A percentile compares a stretch with the other conserved stretches of the same genome.
Evolutionary conservation across 1,284 basidiomycete species (phyloP).

Genomic region (Mycena citricolor): DNA sequence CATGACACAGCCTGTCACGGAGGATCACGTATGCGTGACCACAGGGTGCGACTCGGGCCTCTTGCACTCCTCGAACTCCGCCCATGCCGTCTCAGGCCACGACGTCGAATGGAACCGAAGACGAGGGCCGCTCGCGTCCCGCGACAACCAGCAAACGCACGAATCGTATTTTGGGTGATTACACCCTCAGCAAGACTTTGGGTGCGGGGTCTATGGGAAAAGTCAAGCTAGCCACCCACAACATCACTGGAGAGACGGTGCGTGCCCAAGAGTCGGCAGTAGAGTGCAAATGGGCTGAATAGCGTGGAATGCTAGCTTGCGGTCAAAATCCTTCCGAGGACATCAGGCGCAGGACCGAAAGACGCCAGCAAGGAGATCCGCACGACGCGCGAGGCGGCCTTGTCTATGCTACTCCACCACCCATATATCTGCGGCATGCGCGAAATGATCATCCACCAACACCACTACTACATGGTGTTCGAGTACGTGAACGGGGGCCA

Average conservation of each 20-base stretch:
- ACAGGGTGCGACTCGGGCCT: too few relatives aligned
- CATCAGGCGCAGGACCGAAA: slow-evolving; percentile 64
- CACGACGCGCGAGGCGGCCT: slow-evolving; percentile 92
- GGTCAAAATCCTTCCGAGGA: slow-evolving; percentile 95
- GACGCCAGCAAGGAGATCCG: slow-evolving; percentile 96
- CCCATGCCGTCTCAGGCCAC: too few relatives aligned
- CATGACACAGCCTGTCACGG: too few relatives aligned
- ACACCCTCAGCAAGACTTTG: slow-evolving; percentile 94
- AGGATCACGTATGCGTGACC: too few relatives aligned
- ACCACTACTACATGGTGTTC: slow-evolving; percentile 99
- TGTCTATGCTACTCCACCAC: slow-evolving; percentile 93
- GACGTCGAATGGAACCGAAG: too few relatives aligned
- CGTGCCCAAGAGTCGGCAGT: slow-evolving; percentile 32
- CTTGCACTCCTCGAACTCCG: too few relatives aligned
- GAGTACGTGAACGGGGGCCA: slow-evolving; percentile 99
- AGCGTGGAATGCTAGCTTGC: slow-evolving; percentile 64
- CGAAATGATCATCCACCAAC: slow-evolving; percentile 93
- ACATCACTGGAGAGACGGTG: slow-evolving; percentile 91
- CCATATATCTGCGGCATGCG: slow-evolving; percentile 99
- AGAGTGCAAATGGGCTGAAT: slow-evolving; percentile 13
- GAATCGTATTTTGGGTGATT: slow-evolving; percentile 76
- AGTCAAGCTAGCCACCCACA: slow-evolving; percentile 94
- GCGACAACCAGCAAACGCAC: too few relatives aligned
- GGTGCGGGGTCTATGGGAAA: slow-evolving; percentile 99
- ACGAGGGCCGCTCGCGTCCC: too few relatives aligned